A percentile compares a stretch with the other conserved stretches of the same genome.
phyloP scores from a whole-genome alignment of 306 rosid species.

The Acmispon strigosus region DNA sequence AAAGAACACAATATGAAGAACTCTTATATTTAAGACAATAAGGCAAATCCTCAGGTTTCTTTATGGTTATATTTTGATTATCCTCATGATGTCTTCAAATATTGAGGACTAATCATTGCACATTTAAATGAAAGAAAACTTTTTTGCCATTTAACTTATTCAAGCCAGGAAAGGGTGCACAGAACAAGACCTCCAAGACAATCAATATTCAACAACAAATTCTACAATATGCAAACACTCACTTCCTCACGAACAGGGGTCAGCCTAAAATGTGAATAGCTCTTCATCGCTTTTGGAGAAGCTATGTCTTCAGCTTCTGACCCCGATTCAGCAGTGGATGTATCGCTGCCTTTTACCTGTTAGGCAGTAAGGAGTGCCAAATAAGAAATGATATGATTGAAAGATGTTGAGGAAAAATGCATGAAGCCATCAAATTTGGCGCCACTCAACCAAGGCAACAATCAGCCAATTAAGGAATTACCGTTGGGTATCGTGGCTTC shows the following conservation, averaged over 20 bases:
- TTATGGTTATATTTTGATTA: neutral
- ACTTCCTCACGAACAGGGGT: conserved; percentile 99
- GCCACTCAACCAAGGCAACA: neutral
- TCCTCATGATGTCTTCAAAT: neutral
- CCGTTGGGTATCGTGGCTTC: conserved; percentile 84
- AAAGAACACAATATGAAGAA: conserved; percentile 6
- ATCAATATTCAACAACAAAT: neutral
- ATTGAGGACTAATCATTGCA: neutral
- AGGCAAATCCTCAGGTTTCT: neutral
- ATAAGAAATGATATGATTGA: neutral
- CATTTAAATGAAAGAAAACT: neutral
- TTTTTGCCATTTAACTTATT: neutral
- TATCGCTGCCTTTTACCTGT: conserved; percentile 92
- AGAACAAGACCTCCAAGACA: neutral
- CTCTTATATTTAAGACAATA: neutral
- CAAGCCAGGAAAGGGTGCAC: neutral
- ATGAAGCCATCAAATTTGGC: neutral
- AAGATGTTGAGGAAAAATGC: neutral
- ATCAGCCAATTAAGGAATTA: conserved; percentile 22
- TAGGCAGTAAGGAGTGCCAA: conserved; percentile 17
- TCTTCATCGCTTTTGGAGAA: conserved; percentile 84
- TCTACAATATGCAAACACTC: conserved; percentile 29
- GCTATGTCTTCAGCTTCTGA: conserved; percentile 94
- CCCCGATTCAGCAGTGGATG: conserved; percentile 98
- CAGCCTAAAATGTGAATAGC: conserved; percentile 77